A percentile compares a stretch with the other conserved stretches of the same genome.
Evolutionary conservation across 768 basidiomycete genomes (phyloP).

Genomic region (Strobilomyces echinocephalus): DNA sequence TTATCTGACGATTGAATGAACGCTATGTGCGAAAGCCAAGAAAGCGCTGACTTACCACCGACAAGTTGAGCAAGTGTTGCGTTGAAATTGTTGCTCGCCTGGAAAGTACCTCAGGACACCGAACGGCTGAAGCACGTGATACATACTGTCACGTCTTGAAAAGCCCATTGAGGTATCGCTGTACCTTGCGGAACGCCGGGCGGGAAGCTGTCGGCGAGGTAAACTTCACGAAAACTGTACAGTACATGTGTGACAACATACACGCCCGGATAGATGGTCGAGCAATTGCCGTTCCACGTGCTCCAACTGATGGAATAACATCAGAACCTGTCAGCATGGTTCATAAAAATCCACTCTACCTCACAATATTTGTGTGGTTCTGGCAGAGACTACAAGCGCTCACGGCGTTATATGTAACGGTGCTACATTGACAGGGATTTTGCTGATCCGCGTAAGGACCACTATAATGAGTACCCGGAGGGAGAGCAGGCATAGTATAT

Average conservation of each 20-base stretch:
- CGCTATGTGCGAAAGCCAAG: not conserved
- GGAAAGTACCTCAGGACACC: slow-evolving; percentile 2
- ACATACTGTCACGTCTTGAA: slow-evolving; percentile 46
- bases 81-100: slow-evolving; percentile 39
- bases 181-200: slow-evolving; percentile 44
- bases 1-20: slow-evolving; percentile 25
- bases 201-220: slow-evolving; percentile 37
- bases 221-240: not conserved
- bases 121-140: not conserved
- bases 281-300: slow-evolving; percentile 46
- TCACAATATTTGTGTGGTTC: slow-evolving; percentile 32
- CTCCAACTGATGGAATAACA: slow-evolving; percentile 39
- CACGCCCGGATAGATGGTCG: slow-evolving; percentile 31
- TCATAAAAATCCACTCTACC: slow-evolving; percentile 21
- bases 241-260: slow-evolving; percentile 5
- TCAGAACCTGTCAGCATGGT: not conserved
- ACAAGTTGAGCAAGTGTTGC: slow-evolving; percentile 32
- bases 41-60: slow-evolving; percentile 19
- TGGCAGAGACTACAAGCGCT: slow-evolving; percentile 59
- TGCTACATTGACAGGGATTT: slow-evolving; percentile 48
- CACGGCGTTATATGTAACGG: slow-evolving; percentile 51
- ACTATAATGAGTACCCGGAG: slow-evolving; percentile 26
- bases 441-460: slow-evolving; percentile 29
- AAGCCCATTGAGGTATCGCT: slow-evolving; percentile 60
- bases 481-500: slow-evolving; percentile 36